These are phyloP conservation scores for Dothideomycetidae sp. DNA, from an alignment of 2,329 filamentous ascomycete species.

Conservation along the genomic window DNA sequence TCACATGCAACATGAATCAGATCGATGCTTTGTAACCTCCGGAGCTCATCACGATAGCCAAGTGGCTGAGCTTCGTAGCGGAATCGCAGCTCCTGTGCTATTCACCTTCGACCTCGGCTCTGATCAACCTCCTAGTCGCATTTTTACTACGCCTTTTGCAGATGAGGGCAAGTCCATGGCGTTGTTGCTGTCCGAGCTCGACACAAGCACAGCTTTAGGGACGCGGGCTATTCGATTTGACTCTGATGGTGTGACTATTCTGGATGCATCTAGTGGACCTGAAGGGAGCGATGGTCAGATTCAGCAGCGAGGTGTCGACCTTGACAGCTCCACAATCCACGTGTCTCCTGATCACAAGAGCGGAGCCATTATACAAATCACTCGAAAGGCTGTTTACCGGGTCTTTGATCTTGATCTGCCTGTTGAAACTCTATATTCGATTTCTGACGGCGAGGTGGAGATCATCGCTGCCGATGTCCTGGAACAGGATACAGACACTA, in stretches of 20 bases:
- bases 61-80: constrained; percentile 30
- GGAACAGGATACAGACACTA: neutral
- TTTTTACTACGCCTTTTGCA: constrained; percentile 22
- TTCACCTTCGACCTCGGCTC: constrained; percentile 15
- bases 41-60: constrained; percentile 30
- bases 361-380: neutral
- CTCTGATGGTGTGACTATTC: neutral
- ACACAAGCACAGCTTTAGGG: neutral
- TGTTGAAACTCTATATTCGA: neutral
- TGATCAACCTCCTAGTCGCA: constrained; percentile 18
- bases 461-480: neutral
- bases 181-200: constrained; percentile 3
- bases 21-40: constrained; percentile 26
- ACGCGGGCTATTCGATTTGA: neutral
- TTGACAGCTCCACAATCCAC: neutral
- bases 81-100: constrained; percentile 24
- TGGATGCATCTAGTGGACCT: neutral
- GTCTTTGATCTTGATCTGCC: neutral
- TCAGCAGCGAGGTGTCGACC: neutral
- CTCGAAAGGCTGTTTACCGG: neutral
- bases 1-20: constrained; percentile 32
- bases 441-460: neutral
- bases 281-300: neutral
- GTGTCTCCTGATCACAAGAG: neutral
- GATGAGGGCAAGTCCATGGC: neutral